A percentile compares a stretch with the other conserved stretches of the same genome.
phyloP scores from a whole-genome alignment of 352 stramenopile genomes.

The Phytophthora meadii region DNA sequence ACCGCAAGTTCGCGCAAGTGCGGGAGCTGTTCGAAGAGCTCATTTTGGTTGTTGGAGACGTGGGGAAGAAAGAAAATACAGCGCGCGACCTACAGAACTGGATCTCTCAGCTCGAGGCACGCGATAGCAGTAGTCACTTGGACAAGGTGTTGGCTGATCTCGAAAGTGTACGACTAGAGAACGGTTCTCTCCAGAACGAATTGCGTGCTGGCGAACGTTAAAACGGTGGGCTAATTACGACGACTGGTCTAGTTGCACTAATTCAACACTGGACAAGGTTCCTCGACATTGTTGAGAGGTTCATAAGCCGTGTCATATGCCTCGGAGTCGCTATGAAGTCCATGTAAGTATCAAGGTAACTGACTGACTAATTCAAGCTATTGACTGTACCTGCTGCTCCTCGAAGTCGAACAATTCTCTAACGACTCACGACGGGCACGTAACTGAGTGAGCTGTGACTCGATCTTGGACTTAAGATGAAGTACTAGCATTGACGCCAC shows the following conservation, averaged over 20 bases:
- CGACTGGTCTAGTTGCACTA: no score
- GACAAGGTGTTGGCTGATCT: slow-evolving; percentile 80
- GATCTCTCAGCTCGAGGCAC: slow-evolving; percentile 81
- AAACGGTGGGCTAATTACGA: background rate
- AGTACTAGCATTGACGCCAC: slow-evolving; percentile 26
- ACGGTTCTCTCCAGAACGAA: slow-evolving; percentile 61
- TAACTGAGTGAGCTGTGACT: slow-evolving; percentile 14
- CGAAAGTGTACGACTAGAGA: slow-evolving; percentile 73
- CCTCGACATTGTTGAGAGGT: slow-evolving; percentile 3
- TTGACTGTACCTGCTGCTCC: slow-evolving; percentile 6
- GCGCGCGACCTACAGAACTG: slow-evolving; percentile 83
- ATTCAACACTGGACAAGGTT: background rate
- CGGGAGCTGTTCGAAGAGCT: slow-evolving; percentile 88
- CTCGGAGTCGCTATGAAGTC: slow-evolving; percentile 4
- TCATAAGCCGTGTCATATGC: background rate
- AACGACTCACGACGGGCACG: slow-evolving; percentile 14
- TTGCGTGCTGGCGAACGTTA: slow-evolving; percentile 35
- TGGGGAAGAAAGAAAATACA: slow-evolving; percentile 82
- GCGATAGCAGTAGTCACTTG: slow-evolving; percentile 72
- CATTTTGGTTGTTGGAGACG: slow-evolving; percentile 64
- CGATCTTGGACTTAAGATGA: slow-evolving; percentile 18
- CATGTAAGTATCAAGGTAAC: background rate
- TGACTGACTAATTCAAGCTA: background rate
- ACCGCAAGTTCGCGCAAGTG: slow-evolving; percentile 84
- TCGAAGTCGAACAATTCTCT: slow-evolving; percentile 1